Conservation (phyloP, 2,329 filamentous ascomycete species). For the Sclerotinia borealis region DNA sequence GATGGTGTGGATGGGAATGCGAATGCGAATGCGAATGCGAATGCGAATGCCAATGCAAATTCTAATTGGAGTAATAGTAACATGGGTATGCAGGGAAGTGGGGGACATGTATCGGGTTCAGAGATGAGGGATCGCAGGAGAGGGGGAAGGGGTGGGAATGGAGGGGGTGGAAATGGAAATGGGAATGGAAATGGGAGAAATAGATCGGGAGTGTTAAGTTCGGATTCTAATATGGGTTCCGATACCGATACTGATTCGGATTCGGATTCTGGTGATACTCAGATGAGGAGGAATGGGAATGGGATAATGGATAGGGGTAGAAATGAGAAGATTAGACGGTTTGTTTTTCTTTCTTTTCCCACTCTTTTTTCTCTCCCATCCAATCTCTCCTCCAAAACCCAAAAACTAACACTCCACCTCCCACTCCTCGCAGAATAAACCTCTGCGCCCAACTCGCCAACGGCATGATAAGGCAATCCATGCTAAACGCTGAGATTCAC, state of each 20-base stretch:
- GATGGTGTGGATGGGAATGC: neutral
- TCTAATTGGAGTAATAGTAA: too few species aligned
- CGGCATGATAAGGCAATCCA: slow-evolving; percentile 9
- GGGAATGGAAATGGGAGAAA: neutral
- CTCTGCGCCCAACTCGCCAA: slow-evolving; percentile 23
- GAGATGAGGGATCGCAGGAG: neutral
- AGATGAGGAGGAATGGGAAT: too few species aligned
- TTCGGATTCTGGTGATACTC: neutral
- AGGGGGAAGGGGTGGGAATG: neutral
- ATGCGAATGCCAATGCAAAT: neutral
- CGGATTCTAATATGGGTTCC: neutral
- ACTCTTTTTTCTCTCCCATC: neutral
- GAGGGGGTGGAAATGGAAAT: neutral
- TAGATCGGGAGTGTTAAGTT: neutral
- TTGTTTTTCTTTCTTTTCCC: neutral
- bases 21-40: neutral
- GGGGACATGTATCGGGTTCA: neutral
- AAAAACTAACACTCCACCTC: neutral
- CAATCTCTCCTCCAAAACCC: neutral
- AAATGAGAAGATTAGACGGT: slow-evolving; percentile 16
- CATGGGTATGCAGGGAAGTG: too few species aligned
- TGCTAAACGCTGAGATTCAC: slow-evolving; percentile 22
- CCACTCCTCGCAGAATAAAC: too few species aligned
- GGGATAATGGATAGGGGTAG: neutral
- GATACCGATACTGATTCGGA: neutral